Percentiles rank a stretch among this genome's conserved stretches.
phyloP scores from a whole-genome alignment of 805 yeast species.

The Yarrowia porcina region DNA sequence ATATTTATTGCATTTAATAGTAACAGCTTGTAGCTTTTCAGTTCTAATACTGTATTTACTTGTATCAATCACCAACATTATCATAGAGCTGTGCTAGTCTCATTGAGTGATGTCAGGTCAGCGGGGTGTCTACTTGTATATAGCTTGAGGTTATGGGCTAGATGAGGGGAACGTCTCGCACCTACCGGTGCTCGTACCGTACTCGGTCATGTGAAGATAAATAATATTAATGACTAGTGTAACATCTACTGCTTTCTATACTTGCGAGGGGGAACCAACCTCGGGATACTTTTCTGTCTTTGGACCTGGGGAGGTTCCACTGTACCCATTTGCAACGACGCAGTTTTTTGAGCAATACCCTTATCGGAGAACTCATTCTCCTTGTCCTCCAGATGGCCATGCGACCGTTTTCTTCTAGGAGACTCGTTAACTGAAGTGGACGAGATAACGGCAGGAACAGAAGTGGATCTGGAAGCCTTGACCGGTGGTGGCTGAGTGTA shows the following conservation, averaged over 20 bases:
- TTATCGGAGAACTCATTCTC: neutral
- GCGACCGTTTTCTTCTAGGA: neutral
- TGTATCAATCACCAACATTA: no score
- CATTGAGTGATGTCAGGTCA: no score
- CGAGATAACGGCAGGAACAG: neutral
- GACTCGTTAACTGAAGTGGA: neutral
- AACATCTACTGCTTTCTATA: slow-evolving; percentile 22
- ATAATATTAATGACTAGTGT: slow-evolving; percentile 30
- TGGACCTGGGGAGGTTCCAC: neutral
- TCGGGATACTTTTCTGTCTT: slow-evolving; percentile 7
- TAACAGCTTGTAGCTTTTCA: no score
- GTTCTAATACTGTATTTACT: no score
- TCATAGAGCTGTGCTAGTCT: no score
- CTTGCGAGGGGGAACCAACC: slow-evolving; percentile 11
- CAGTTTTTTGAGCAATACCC: neutral
- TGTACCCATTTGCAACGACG: neutral
- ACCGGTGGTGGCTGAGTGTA: neutral
- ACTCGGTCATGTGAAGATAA: slow-evolving; percentile 25
- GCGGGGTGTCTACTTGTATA: no score
- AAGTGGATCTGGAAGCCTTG: neutral
- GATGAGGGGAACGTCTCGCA: no score
- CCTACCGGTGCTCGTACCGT: no score
- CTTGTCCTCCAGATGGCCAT: slow-evolving; percentile 5
- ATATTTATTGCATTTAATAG: no score
- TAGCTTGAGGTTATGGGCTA: no score